Evolutionary conservation across 805 yeast genomes (phyloP).

Genomic region (Metschnikowia cerradonensis): DNA sequence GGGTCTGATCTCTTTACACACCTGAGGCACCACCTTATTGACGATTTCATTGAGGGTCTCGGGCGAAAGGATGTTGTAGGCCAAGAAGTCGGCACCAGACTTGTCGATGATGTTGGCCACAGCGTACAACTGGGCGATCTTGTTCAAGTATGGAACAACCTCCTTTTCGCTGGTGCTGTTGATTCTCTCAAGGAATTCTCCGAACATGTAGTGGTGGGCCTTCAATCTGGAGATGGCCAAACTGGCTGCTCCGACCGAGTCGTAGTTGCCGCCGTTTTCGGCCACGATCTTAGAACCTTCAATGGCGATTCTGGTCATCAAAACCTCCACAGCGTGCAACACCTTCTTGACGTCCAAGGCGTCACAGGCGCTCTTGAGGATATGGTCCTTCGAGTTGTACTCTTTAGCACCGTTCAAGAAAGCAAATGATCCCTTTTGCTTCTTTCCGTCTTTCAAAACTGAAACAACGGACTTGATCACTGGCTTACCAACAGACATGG

Average conservation of each 20-base stretch:
- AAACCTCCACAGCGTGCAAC: conserved; percentile 16
- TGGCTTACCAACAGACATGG: conserved; percentile 21
- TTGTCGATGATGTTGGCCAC: conserved; percentile 18
- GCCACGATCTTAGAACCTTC: conserved; percentile 16
- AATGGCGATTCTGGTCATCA: conserved; percentile 19
- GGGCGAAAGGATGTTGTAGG: conserved; percentile 14
- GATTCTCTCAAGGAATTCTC: conserved; percentile 12
- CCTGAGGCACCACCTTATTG: conserved; percentile 15
- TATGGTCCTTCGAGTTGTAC: conserved; percentile 12
- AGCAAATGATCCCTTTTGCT: conserved; percentile 15
- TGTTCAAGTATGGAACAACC: conserved; percentile 14
- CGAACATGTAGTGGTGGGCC: conserved; percentile 19
- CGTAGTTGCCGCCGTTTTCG: conserved; percentile 17
- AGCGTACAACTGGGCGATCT: conserved; percentile 18
- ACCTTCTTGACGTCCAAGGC: conserved; percentile 13
- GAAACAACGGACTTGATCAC: conserved; percentile 15
- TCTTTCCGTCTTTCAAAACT: conserved; percentile 14
- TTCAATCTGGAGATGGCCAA: conserved; percentile 19
- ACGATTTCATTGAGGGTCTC: conserved; percentile 15
- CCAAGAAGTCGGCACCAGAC: conserved; percentile 18
- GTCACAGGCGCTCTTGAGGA: conserved; percentile 10
- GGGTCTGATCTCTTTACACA: conserved; percentile 18
- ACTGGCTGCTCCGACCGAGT: conserved; percentile 19
- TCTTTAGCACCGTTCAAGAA: conserved; percentile 18
- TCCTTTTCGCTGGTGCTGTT: conserved; percentile 10